Percentiles rank a stretch among this genome's conserved stretches.
phyloP scores from a whole-genome alignment of 2,329 filamentous ascomycete species.

The Xylariaceae sp. region DNA sequence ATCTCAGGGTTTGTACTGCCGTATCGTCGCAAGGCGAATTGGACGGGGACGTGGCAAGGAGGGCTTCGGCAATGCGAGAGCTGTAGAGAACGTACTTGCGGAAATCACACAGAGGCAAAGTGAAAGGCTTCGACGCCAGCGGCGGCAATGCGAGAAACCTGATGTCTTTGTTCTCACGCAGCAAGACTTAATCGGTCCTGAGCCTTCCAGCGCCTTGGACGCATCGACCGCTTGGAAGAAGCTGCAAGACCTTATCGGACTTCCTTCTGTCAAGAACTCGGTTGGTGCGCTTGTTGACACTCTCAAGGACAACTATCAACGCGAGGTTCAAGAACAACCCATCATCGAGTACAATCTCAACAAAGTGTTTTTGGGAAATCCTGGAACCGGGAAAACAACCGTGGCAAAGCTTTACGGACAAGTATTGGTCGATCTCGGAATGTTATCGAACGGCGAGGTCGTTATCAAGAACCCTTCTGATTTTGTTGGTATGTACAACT shows the following conservation, averaged over 20 bases:
- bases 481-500: conserved; percentile 38
- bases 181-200: conserved; percentile 14
- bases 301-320: conserved; percentile 21
- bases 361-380: conserved; percentile 28
- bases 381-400: conserved; percentile 30
- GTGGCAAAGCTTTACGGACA: conserved; percentile 29
- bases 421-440: conserved; percentile 33
- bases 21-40: conserved; percentile 51
- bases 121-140: conserved; percentile 1
- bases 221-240: conserved; percentile 25
- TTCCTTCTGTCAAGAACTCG: conserved; percentile 24
- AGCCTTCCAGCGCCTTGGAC: conserved; percentile 12
- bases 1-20: conserved; percentile 53
- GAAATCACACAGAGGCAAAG: conserved; percentile 1
- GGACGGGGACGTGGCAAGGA: conserved; percentile 51
- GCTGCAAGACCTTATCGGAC: conserved; percentile 24
- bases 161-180: conserved; percentile 53
- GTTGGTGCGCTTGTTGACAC: conserved; percentile 36
- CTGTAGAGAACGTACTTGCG: conserved; percentile 6
- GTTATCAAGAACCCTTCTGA: conserved; percentile 70
- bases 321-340: conserved; percentile 26
- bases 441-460: conserved; percentile 41
- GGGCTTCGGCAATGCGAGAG: conserved; percentile 70
- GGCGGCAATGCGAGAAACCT: conserved; percentile 32
- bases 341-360: conserved; percentile 24